These are phyloP conservation scores for Xylariomycetidae sp. DNA, from an alignment of 2,329 filamentous ascomycete genomes.

Conservation along the genomic window DNA sequence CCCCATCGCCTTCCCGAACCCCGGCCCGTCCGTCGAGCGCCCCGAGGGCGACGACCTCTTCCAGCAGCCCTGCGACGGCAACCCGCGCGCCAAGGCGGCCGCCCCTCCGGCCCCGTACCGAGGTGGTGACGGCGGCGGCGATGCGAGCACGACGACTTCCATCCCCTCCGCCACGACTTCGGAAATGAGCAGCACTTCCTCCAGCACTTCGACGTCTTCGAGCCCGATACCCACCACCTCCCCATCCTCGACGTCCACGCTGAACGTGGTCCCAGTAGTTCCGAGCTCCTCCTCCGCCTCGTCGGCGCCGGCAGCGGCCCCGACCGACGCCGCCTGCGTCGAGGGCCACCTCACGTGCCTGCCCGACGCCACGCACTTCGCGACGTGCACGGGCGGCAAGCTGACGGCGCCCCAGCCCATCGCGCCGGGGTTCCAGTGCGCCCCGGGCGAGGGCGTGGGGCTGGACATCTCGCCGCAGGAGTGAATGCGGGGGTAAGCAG, in stretches of 20 bases:
- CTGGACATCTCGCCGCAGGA: constrained; percentile 17
- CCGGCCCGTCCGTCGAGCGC: constrained; percentile 49
- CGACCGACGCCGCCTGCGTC: constrained; percentile 6
- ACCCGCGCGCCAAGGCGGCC: constrained; percentile 15
- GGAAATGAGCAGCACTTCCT: not conserved
- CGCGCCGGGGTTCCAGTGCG: constrained; percentile 17
- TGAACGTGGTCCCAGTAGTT: not conserved
- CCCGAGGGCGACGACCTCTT: constrained; percentile 28
- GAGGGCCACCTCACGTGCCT: constrained; percentile 22
- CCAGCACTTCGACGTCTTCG: not conserved
- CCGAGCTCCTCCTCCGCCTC: not conserved
- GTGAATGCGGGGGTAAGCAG: too few species aligned
- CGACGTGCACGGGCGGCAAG: constrained; percentile 18
- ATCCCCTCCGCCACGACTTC: too few species aligned
- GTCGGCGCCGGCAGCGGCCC: constrained; percentile 2
- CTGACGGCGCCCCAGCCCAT: constrained; percentile 14
- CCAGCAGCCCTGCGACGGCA: constrained; percentile 25
- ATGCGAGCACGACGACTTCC: not conserved
- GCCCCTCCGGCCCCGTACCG: too few species aligned
- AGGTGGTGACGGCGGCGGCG: too few species aligned
- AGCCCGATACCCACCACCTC: too few species aligned
- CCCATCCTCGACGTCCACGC: not conserved
- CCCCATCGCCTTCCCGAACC: constrained; percentile 53
- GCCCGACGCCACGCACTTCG: constrained; percentile 16
- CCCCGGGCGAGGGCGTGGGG: constrained; percentile 12